phyloP scores from a whole-genome alignment of 192 early-diverging fungal genomes.

The Coemansia sp. region DNA sequence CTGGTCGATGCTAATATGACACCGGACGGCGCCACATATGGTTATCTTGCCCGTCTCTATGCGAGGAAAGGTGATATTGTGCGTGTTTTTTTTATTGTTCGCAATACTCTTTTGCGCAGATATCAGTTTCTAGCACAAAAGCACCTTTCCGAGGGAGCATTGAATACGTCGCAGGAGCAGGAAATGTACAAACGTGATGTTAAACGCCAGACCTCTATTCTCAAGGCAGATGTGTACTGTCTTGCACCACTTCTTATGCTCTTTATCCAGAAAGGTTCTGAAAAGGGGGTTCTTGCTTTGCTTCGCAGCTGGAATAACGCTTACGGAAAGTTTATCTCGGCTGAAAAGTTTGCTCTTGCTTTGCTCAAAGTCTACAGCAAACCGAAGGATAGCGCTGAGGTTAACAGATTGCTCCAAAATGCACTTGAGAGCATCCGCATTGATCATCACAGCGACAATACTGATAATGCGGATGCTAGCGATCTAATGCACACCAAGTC shows the following conservation, averaged over 20 bases:
- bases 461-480: not conserved
- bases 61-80: constrained; percentile 29
- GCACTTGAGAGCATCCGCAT: constrained; percentile 4
- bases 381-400: constrained; percentile 22
- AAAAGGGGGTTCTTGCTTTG: constrained; percentile 31
- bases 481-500: not conserved
- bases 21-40: constrained; percentile 37
- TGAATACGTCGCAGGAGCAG: constrained; percentile 10
- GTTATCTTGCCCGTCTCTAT: constrained; percentile 42
- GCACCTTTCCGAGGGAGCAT: not conserved
- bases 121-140: constrained; percentile 18
- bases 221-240: constrained; percentile 41
- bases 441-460: not conserved
- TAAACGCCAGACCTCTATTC: constrained; percentile 14
- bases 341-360: constrained; percentile 37
- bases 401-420: constrained; percentile 15
- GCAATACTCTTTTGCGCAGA: constrained; percentile 24
- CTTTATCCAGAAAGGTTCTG: constrained; percentile 30
- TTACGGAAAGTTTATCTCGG: constrained; percentile 31
- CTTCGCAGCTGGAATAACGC: constrained; percentile 46
- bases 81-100: constrained; percentile 48
- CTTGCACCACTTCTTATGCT: constrained; percentile 48
- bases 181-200: constrained; percentile 11
- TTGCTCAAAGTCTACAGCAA: constrained; percentile 41
- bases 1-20: constrained; percentile 39